Evolutionary conservation across 352 stramenopile species (phyloP).

Genomic region (Phytopythium cucurbitacearum): DNA sequence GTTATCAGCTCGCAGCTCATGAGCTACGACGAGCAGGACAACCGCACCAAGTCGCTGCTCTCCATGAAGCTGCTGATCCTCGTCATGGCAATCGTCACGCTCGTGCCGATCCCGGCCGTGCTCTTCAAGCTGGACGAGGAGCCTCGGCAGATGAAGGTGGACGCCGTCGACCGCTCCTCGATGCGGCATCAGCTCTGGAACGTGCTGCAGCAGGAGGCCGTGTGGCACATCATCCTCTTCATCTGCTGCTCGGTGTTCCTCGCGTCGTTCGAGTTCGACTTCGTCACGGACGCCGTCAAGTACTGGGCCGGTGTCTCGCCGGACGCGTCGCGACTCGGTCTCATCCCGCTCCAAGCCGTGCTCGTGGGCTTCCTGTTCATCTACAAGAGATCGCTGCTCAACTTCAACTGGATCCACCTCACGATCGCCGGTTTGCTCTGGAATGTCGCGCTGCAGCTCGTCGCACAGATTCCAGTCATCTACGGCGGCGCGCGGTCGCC

Average conservation of each 20-base stretch:
- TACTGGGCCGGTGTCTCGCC: constrained; percentile 43
- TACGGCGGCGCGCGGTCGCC: constrained; percentile 35
- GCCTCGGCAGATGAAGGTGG: constrained; percentile 68
- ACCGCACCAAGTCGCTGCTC: constrained; percentile 30
- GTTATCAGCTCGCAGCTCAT: constrained; percentile 39
- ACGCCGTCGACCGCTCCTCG: constrained; percentile 52
- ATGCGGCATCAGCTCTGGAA: constrained; percentile 63
- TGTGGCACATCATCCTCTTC: constrained; percentile 73
- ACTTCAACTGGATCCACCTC: constrained; percentile 69
- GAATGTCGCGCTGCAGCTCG: constrained; percentile 25
- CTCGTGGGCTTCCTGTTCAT: constrained; percentile 40
- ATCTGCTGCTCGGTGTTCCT: constrained; percentile 59
- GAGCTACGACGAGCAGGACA: constrained; percentile 25
- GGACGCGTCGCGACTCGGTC: constrained; percentile 27
- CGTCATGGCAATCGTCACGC: constrained; percentile 57
- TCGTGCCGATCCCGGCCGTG: constrained; percentile 61
- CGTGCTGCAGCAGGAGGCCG: constrained; percentile 69
- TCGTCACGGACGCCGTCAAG: constrained; percentile 36
- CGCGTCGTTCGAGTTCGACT: constrained; percentile 61
- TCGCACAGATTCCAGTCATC: constrained; percentile 40
- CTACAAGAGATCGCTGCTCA: constrained; percentile 59
- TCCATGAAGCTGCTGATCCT: constrained; percentile 72
- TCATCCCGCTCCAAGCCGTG: constrained; percentile 44
- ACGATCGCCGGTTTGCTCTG: constrained; percentile 39
- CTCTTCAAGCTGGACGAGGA: constrained; percentile 68